Evolutionary conservation across 371 early-diverging fungal species (phyloP), one percentile per base, ranked within the genome.

Genomic region (Rhizopus arrhizus): DNA sequence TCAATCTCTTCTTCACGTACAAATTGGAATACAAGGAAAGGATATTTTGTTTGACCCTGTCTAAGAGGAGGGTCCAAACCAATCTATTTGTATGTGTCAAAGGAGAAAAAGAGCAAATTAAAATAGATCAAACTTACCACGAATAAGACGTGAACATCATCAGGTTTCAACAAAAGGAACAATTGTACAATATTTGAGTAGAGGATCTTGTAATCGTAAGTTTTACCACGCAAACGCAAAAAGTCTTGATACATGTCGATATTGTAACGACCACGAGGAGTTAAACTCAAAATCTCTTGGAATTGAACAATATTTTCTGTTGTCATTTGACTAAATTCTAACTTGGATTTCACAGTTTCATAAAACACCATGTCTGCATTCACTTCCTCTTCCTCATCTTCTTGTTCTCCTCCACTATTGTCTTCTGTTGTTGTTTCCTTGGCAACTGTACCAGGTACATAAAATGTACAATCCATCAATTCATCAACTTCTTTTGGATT

Each of bases 31-130:
- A 97, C 97, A 69, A 99, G 69, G 81, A 92, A 96, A 5, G 96
- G 94, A 81, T 99, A 99, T 68, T 92, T 85, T 28, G 99, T 99
- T 74, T 99, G 99, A 52, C 99, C 99, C 78, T 99, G 99, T 52
- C 98, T 87, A 53, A 99, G 79, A 12, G 99, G 98, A 48, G 98
- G 98, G 64, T 97, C 96, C 65, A 99, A 82, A 32, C 91, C 93
- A 57, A 99, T 85, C 85, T 84, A 69, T 22, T 22, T 22, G 22
- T 22, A 11, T 45, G 5, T 53, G 31, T 13, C 2, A 35, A 50
- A n/a, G 33, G 34, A 2, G 32, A 15, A 29, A n/a, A 49, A 3
- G n/a, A 51, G 8, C 11, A 4, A 51, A 54, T 36, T 38, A 36
- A 6, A 22, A 41, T 12, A 49, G 10, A 49, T 8, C 16, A n/a